phyloP scores from a whole-genome alignment of 208 protist species.

The Trypanosoma cruzi region DNA sequence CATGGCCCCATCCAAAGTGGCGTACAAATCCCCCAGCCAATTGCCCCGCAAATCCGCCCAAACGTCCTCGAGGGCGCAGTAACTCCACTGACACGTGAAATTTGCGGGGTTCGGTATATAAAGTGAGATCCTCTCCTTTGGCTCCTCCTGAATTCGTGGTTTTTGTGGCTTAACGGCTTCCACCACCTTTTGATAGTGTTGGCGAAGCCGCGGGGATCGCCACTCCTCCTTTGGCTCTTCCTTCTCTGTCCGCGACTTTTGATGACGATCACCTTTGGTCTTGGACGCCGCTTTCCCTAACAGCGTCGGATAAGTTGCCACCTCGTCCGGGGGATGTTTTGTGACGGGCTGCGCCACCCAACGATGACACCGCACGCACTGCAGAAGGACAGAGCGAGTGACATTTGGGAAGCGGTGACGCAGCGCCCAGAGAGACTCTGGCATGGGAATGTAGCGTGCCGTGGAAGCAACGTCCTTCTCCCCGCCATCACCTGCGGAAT shows the following conservation, averaged over 20 bases:
- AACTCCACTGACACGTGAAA: conserved; percentile 62
- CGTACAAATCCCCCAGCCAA: conserved; percentile 57
- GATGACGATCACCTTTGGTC: background rate
- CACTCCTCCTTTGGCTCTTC: conserved; percentile 15
- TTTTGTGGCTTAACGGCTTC: conserved; percentile 12
- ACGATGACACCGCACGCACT: conserved; percentile 76
- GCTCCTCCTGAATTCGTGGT: background rate
- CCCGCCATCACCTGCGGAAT: background rate
- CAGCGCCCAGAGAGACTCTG: conserved; percentile 44
- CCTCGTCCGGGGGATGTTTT: conserved; percentile 34
- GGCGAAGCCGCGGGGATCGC: conserved; percentile 22
- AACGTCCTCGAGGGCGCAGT: conserved; percentile 55
- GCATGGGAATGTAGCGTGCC: conserved; percentile 69
- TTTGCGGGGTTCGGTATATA: conserved; percentile 73
- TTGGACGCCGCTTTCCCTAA: background rate
- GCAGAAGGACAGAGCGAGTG: conserved; percentile 54
- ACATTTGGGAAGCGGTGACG: conserved; percentile 64
- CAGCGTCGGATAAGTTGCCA: conserved; percentile 21
- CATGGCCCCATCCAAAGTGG: conserved; percentile 4
- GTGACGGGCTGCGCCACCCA: conserved; percentile 68
- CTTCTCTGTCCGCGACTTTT: background rate
- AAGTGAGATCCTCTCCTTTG: conserved; percentile 17
- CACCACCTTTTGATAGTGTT: conserved; percentile 24
- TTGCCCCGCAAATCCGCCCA: conserved; percentile 49
- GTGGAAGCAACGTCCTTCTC: background rate